Base-by-base conservation (phyloP, 352 stramenopile species). In the Phytophthora pisi region DNA sequence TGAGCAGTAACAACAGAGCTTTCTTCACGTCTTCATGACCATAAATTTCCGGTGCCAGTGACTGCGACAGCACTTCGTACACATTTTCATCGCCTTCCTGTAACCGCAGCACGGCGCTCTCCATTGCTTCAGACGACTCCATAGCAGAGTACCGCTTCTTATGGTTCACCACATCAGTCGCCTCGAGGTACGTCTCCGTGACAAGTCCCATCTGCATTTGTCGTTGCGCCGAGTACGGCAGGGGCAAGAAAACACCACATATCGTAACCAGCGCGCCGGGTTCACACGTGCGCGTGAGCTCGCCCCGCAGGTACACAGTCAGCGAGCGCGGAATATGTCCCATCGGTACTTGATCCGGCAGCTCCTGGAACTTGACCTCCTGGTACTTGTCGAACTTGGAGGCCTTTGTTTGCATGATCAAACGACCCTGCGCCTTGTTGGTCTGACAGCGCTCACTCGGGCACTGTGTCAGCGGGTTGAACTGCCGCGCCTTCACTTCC, bases 1-100 rank as follows among this genome's bases (percentile, higher is more conserved):
- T 98, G 23, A 99, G 89, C 63, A 99, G 92, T 45, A 99, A 78
- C 10, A 99, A 77, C 30, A 99, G 69, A 10, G 98, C 98, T 61
- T 99, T 99, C 84, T 99, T 99, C 10, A 99, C 97, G 79, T 99
- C 97, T 53, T 99, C 96, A 66, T 99, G 97, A 5, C 98, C 98
- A 79, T 98, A 99, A 55, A 99, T 99, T 86, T 99, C 98, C 0
- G 98, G 98, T 15, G 98, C 98, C 72, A 99, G 98, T 13, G 90
- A 98, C 57, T 92, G 82, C 5, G 97, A 96, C 3, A 99, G 75
- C 59, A 96, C 86, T 11, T 97, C 92, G 60, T 99, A 98, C 78
- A 97, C 78, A 69, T 95, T 92, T 16, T 66, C 72, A 1, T 68
- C 52, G 4, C 72, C 79, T 60, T 96, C 84, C 49, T 94, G 86